Conservation (phyloP, 768 basidiomycete species). For the Amanita polypyramis region DNA sequence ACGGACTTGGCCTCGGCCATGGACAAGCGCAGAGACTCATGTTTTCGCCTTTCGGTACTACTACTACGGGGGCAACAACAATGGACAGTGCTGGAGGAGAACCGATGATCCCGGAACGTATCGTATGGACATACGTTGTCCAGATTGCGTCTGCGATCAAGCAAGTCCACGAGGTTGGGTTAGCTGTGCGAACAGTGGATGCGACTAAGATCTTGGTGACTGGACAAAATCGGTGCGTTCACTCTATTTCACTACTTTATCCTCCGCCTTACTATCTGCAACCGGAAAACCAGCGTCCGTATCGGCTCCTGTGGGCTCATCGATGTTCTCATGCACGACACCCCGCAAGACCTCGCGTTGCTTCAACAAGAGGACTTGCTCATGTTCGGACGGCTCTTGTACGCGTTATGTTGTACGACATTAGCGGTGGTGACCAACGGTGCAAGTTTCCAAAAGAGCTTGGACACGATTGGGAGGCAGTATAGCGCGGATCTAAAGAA, state of each 20-base stretch:
- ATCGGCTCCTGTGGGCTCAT: conserved; percentile 80
- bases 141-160: conserved; percentile 87
- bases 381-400: conserved; percentile 77
- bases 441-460: conserved; percentile 56
- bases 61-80: not conserved
- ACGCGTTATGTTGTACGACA: conserved; percentile 69
- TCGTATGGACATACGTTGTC: conserved; percentile 86
- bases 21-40: not conserved
- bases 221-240: conserved; percentile 69
- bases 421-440: conserved; percentile 39
- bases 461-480: conserved; percentile 61
- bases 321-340: conserved; percentile 76
- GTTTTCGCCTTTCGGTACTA: not conserved
- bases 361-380: conserved; percentile 85
- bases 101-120: conserved; percentile 57
- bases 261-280: not conserved
- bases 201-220: conserved; percentile 81
- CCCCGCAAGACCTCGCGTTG: conserved; percentile 43
- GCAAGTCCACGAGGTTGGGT: conserved; percentile 69
- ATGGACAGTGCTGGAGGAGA: conserved; percentile 2
- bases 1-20: not conserved
- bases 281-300: conserved; percentile 56
- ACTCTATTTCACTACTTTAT: not conserved
- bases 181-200: conserved; percentile 78
- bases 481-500: conserved; percentile 83